Evolutionary conservation across 805 yeast genomes (phyloP).

Genomic region (Nakazawaea molendinolei): DNA sequence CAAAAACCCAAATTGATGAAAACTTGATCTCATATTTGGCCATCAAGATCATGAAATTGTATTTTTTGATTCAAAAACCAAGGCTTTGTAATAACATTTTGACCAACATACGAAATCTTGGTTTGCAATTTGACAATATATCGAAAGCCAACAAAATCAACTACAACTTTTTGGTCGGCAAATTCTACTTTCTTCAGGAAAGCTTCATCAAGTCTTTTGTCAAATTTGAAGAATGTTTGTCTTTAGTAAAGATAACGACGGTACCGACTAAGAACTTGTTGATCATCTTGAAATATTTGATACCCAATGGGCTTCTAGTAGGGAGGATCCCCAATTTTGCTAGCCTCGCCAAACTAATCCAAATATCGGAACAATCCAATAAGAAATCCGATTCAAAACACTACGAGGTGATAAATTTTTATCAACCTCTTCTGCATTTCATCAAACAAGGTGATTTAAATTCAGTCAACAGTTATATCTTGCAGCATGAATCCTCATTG

Average conservation of each 20-base stretch:
- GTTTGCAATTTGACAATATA: slow-evolving; percentile 34
- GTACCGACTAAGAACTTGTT: slow-evolving; percentile 25
- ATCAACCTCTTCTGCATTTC: slow-evolving; percentile 29
- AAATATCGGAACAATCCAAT: neutral
- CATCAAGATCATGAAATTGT: slow-evolving; percentile 41
- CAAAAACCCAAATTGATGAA: slow-evolving; percentile 35
- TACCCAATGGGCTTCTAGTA: slow-evolving; percentile 46
- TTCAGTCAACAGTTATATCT: slow-evolving; percentile 27
- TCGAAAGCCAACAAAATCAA: slow-evolving; percentile 38
- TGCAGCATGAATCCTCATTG: slow-evolving; percentile 31
- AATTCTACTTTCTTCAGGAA: slow-evolving; percentile 46
- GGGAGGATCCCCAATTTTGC: slow-evolving; percentile 41
- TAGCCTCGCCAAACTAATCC: slow-evolving; percentile 14
- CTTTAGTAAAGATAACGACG: slow-evolving; percentile 23
- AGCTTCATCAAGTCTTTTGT: slow-evolving; percentile 38
- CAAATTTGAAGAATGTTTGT: slow-evolving; percentile 46
- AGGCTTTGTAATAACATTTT: slow-evolving; percentile 55
- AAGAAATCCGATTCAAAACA: slow-evolving; percentile 14
- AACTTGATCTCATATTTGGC: slow-evolving; percentile 42
- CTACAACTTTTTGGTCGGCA: slow-evolving; percentile 47
- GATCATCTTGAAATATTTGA: slow-evolving; percentile 35
- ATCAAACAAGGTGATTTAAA: slow-evolving; percentile 37
- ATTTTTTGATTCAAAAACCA: slow-evolving; percentile 48
- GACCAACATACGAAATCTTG: slow-evolving; percentile 49
- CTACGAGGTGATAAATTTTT: slow-evolving; percentile 24